Evolutionary conservation across 148 eudicot species (phyloP).

Genomic region (Amaranthus palmeri): DNA sequence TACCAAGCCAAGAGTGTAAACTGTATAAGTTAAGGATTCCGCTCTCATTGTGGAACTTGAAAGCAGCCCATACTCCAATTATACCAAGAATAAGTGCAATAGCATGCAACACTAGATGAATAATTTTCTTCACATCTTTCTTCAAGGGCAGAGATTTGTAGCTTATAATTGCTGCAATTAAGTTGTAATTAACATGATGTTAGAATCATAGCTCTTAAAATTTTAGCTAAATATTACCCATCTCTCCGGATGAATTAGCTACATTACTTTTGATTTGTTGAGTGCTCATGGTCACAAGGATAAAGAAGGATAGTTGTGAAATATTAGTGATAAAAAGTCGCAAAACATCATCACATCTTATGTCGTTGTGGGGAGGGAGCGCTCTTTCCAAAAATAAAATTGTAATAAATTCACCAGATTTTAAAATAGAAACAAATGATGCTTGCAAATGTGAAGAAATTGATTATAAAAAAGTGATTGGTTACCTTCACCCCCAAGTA

Average conservation of each 20-base stretch:
- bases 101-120: conserved; percentile 78
- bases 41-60: conserved; percentile 81
- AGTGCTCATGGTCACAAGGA: no score
- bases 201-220: neutral
- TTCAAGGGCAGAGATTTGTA: conserved; percentile 68
- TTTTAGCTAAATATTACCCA: neutral
- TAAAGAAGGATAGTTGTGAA: no score
- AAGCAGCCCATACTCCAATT: conserved; percentile 67
- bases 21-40: conserved; percentile 76
- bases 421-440: neutral
- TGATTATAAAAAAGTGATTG: neutral
- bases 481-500: conserved; percentile 90
- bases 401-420: no score
- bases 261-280: no score
- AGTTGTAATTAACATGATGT: conserved; percentile 1
- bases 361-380: no score
- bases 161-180: conserved; percentile 77
- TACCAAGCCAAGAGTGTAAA: conserved; percentile 90
- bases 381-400: no score
- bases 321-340: no score
- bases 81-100: conserved; percentile 75
- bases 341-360: no score
- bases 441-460: neutral
- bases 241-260: no score
- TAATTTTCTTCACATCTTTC: conserved; percentile 65